Evolutionary conservation across 2,329 filamentous ascomycete species (phyloP).

Genomic region (Chaetomiaceae sp.): DNA sequence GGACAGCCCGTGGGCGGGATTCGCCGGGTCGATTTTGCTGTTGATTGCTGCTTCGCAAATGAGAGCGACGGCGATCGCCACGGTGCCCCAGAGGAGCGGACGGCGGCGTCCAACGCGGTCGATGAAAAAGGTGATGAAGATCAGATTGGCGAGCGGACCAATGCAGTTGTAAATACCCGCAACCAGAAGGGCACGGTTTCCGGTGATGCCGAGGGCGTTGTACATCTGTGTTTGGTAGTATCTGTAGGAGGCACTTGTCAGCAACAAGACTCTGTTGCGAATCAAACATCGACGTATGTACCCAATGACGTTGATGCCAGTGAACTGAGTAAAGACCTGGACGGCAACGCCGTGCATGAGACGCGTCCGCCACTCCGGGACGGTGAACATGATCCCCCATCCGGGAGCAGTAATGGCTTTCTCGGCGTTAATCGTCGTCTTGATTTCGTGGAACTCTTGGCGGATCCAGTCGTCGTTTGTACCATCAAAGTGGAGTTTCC

Average conservation of each 20-base stretch:
- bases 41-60: slow-evolving; percentile 56
- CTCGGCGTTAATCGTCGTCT: slow-evolving; percentile 54
- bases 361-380: slow-evolving; percentile 53
- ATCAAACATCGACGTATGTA: slow-evolving; percentile 30
- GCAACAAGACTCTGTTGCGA: too few species aligned
- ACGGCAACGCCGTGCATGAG: slow-evolving; percentile 54
- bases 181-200: slow-evolving; percentile 46
- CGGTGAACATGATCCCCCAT: slow-evolving; percentile 52
- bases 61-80: slow-evolving; percentile 50
- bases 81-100: slow-evolving; percentile 48
- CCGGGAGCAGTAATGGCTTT: slow-evolving; percentile 45
- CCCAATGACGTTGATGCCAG: slow-evolving; percentile 53
- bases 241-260: slow-evolving; percentile 19
- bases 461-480: slow-evolving; percentile 52
- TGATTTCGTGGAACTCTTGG: slow-evolving; percentile 53
- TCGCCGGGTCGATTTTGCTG: slow-evolving; percentile 38
- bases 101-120: slow-evolving; percentile 47
- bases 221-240: slow-evolving; percentile 59
- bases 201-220: slow-evolving; percentile 49
- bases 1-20: slow-evolving; percentile 40
- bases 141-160: slow-evolving; percentile 49
- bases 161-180: slow-evolving; percentile 56
- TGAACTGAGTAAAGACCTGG: slow-evolving; percentile 61
- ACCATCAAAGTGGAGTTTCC: slow-evolving; percentile 49
- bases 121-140: slow-evolving; percentile 54